Conservation (phyloP, 2,329 filamentous ascomycete genomes). For the Phyllosticta paracitricarpa region DNA sequence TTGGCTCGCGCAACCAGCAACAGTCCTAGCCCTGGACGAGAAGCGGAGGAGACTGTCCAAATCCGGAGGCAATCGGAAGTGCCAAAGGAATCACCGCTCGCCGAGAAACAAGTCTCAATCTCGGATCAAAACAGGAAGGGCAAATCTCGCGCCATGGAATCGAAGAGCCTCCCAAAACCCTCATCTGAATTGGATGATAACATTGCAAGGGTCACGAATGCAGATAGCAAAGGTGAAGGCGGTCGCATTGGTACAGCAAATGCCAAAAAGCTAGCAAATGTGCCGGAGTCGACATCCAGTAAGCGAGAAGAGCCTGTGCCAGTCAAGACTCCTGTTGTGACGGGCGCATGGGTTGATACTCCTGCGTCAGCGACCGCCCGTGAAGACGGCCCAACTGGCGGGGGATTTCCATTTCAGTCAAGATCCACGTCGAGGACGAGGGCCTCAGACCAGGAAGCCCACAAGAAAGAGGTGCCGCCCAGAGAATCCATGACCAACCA, state of each 20-base stretch:
- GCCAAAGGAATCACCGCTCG: background rate
- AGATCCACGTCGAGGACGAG: background rate
- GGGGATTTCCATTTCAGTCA: background rate
- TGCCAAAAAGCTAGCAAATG: background rate
- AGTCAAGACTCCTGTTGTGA: conserved; percentile 36
- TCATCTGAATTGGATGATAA: background rate
- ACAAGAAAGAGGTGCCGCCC: background rate
- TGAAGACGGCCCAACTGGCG: background rate
- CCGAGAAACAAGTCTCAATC: background rate
- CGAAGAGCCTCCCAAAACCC: background rate
- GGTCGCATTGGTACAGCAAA: background rate
- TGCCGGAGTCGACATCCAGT: background rate
- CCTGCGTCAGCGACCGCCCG: conserved; percentile 16
- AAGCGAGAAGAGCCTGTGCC: conserved; percentile 12
- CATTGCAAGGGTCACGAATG: background rate
- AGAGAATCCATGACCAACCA: background rate
- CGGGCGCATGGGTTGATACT: conserved; percentile 40
- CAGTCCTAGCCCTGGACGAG: conserved; percentile 34
- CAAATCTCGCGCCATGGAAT: background rate
- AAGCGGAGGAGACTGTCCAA: background rate
- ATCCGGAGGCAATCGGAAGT: background rate
- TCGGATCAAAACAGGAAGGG: background rate
- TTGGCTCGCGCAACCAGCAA: conserved; percentile 36
- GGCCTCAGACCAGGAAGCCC: background rate
- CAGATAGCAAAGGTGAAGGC: background rate